Conservation (phyloP, 345 rosid genomes). For the Turritis glabra region DNA sequence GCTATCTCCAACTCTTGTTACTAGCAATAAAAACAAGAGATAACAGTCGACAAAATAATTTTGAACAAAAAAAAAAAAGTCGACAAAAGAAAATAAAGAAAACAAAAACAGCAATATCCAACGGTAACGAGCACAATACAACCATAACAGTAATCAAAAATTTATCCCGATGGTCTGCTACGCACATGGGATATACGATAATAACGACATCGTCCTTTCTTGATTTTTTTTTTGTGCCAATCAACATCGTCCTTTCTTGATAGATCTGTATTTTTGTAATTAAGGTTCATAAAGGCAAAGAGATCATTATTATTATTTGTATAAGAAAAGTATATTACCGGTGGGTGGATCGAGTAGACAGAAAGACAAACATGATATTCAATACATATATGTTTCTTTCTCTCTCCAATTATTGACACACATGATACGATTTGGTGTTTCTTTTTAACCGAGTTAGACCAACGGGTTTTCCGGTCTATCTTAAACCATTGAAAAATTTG, state of each 20-base stretch:
- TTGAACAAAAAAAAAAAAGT: no score
- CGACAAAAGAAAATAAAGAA: background rate
- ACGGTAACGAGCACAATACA: constrained; percentile 14
- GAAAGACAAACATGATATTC: constrained; percentile 15
- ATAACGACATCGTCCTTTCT: background rate
- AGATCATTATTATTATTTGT: background rate
- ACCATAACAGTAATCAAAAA: background rate
- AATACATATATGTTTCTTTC: background rate
- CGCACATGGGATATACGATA: constrained; percentile 26
- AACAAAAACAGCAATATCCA: constrained; percentile 8
- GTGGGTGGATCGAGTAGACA: constrained; percentile 28
- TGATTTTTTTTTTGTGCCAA: no score
- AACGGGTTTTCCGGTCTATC: background rate
- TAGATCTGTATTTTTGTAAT: background rate
- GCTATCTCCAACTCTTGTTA: constrained; percentile 29
- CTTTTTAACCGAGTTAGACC: background rate
- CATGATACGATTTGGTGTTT: background rate
- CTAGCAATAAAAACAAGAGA: background rate
- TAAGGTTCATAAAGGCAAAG: background rate
- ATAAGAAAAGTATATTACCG: background rate
- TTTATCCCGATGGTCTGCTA: background rate
- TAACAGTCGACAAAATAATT: background rate
- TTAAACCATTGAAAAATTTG: background rate
- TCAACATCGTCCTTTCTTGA: background rate
- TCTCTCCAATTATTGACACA: constrained; percentile 9